Evolutionary conservation across 2,329 filamentous ascomycete genomes (phyloP), one percentile per base, ranked within the genome.

Genomic region (Davidsoniella neocaledoniae): DNA sequence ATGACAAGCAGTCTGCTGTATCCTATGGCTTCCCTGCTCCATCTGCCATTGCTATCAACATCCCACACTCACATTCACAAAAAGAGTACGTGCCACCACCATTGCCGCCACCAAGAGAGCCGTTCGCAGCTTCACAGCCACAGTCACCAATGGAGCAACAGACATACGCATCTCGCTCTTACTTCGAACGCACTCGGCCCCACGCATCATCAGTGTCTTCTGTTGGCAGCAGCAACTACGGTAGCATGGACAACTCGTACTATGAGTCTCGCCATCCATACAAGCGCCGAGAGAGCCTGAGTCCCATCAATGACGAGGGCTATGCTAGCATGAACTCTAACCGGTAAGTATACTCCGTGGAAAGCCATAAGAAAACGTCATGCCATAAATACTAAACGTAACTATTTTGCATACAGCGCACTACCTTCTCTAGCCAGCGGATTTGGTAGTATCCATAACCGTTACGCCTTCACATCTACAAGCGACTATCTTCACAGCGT

Each of bases 401-500:
- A n/a, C 17, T 43, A 42, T 51, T 43, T 46, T 45, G 37, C 17
- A 39, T 16, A 26, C 46, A 59, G 70, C 46, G 68, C 68, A 16
- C 65, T 68, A 55, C 66, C 69, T 46, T 68, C 68, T 4, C 53
- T 63, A 36, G 61, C 60, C 1, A 54, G 65, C 36, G 63, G 64
- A n/a, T 70, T 74, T 46, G 70, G 72, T 50, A 63, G 71, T 49
- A 68, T 68, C 53, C 71, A 74, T 56, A 69, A 66, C 55, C 68
- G 66, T 38, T 73, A 67, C 51, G 65, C 71, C 54, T 64, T 64
- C 44, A 65, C 67, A 3, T 64, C 65, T 47, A 66, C 68, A 56
- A 63, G 71, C 42, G 62, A 69, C 12, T 69, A 76, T 48, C 69
- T 72, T 53, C 68, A 65, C 52, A 66, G 63, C 47, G 67, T 76